Percentiles rank a stretch among this genome's conserved stretches.
Conservation (phyloP, 257 asterid species). For the Thymus quinquecostatus region DNA sequence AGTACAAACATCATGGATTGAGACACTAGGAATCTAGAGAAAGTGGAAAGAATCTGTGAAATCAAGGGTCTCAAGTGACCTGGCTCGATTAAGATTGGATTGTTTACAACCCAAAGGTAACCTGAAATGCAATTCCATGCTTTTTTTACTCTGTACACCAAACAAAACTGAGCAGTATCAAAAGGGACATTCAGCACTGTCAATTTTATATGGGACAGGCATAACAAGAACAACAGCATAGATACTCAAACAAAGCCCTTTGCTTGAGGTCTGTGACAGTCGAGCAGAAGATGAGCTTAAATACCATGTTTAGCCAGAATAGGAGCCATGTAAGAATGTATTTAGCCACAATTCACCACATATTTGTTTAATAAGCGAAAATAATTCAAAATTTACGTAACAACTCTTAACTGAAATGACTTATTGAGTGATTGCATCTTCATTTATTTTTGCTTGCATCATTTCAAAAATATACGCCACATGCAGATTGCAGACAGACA, state of each 20-base stretch:
- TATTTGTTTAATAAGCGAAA: neutral
- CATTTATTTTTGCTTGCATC: neutral
- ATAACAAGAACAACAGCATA: neutral
- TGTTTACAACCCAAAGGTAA: neutral
- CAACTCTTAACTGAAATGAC: neutral
- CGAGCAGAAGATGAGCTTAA: neutral
- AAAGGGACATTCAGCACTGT: neutral
- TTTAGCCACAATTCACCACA: neutral
- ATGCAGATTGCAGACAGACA: neutral
- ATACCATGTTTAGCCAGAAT: neutral
- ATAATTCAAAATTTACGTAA: slow-evolving; percentile 4
- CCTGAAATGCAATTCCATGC: neutral
- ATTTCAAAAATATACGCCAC: neutral
- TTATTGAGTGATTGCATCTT: neutral
- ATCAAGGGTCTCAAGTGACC: neutral
- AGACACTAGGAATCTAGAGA: neutral
- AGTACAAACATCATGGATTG: neutral
- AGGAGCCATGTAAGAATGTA: neutral
- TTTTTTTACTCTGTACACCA: neutral
- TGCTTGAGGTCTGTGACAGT: neutral
- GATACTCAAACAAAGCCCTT: slow-evolving; percentile 1
- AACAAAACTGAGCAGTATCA: neutral
- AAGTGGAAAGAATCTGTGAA: slow-evolving; percentile 17
- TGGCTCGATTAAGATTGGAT: neutral
- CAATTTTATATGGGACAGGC: neutral